Evolutionary conservation across 2,329 filamentous ascomycete species (phyloP).

Genomic region (Alternaria gansuensis): DNA sequence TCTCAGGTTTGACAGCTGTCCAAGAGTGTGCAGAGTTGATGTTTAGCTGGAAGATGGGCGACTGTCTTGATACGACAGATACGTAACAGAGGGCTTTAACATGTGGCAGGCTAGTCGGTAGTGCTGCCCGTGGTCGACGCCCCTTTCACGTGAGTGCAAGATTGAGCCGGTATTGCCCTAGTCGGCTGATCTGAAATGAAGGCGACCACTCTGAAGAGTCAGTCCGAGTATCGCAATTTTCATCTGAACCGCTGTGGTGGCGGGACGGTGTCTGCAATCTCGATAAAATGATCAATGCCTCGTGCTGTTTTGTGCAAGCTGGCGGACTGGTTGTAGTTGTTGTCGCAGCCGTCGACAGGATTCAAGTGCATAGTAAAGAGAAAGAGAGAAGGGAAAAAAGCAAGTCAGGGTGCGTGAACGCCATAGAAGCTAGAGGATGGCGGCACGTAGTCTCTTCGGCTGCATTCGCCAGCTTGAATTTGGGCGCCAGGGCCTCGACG

Average conservation of each 20-base stretch:
- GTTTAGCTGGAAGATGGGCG: constrained; percentile 18
- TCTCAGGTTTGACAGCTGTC: constrained; percentile 17
- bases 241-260: constrained; percentile 27
- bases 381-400: constrained; percentile 16
- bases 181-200: constrained; percentile 46
- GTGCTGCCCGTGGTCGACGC: constrained; percentile 17
- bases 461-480: constrained; percentile 19
- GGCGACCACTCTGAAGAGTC: constrained; percentile 25
- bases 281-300: constrained; percentile 35
- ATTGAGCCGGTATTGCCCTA: constrained; percentile 36
- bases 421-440: constrained; percentile 14
- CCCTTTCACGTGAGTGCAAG: constrained; percentile 46
- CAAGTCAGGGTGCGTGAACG: constrained; percentile 15
- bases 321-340: not conserved
- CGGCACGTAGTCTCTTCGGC: constrained; percentile 24
- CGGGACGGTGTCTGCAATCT: constrained; percentile 31
- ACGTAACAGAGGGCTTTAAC: constrained; percentile 26
- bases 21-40: constrained; percentile 4
- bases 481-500: constrained; percentile 35
- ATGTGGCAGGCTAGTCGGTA: constrained; percentile 28
- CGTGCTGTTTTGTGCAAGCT: constrained; percentile 12
- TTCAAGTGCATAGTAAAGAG: no score
- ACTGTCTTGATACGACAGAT: constrained; percentile 32
- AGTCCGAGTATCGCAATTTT: constrained; percentile 36
- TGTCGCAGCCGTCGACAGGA: no score